Base-by-base conservation (phyloP, 257 asterid species). In the Plantago ovata region DNA sequence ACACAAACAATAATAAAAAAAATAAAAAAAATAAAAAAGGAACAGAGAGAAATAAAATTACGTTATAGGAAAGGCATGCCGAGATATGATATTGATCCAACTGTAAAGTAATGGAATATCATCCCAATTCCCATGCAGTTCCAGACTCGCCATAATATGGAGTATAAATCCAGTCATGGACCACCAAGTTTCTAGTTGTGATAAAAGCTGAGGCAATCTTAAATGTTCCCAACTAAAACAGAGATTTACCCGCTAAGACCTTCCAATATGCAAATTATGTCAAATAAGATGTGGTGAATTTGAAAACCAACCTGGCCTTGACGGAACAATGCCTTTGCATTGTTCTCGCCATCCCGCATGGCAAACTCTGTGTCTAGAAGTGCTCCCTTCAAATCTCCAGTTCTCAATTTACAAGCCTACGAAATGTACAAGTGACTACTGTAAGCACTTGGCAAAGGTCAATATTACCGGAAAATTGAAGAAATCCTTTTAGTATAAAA, bases 241-340 rank as follows among this genome's bases (percentile, higher is more conserved):
- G 14, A 19, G 6, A 15, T 16, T 20, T 21, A 41, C 9, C 9
- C 28, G 41, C 46, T 38, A 20, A 20, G 36, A 51, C 58, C 32
- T 32, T 32, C 39, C n/a, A 53, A 40, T 60, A 38, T 43, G 46
- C 15, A 36, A 13, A 38, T 58, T 33, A 36, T 19, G 41, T 48
- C 38, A 55, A 10, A 24, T n/a, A 13, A 44, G 19, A 58, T 61
- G 28, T 59, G 55, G 47, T 47, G 20, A 28, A 6, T 28, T 28
- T 28, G 36, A 41, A 42, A 20, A 75, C 59, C 58, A 65, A 92
- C 98, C 96, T 93, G 98, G 60, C 98, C 98, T 79, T 86, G 97
- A 56, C 98, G 94, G 75, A 82, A 93, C 73, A 88, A 79, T 62
- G 97, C 98, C 80, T 93, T 93, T 1, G 97, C 97, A 72, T 89